phyloP scores from a whole-genome alignment of 1,284 basidiomycete species.

The Leucoagaricus sp. region DNA sequence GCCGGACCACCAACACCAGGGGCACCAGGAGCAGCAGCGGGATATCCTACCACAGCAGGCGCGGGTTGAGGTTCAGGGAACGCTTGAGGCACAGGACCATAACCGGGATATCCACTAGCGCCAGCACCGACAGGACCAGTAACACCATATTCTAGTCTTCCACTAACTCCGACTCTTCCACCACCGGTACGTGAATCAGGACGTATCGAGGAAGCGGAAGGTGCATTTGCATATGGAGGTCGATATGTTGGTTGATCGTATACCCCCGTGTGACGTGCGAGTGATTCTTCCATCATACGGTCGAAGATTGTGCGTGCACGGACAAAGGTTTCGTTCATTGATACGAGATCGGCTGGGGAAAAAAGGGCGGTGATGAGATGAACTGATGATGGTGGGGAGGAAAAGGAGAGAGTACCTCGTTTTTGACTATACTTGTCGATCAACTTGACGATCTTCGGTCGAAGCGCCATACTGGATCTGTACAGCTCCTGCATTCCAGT shows the following conservation, averaged over 20 bases:
- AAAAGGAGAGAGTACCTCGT: slow-evolving; percentile 49
- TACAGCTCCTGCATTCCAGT: slow-evolving; percentile 76
- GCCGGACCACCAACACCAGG: not conserved
- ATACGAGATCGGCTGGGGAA: slow-evolving; percentile 75
- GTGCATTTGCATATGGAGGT: slow-evolving; percentile 32
- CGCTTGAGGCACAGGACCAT: slow-evolving; percentile 1
- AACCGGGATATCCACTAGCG: not conserved
- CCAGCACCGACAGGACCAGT: not conserved
- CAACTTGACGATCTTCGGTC: slow-evolving; percentile 94
- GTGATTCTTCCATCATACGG: slow-evolving; percentile 88
- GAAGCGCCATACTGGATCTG: slow-evolving; percentile 82
- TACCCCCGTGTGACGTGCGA: slow-evolving; percentile 69
- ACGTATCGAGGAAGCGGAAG: slow-evolving; percentile 8
- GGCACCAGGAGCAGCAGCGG: not conserved
- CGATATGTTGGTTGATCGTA: slow-evolving; percentile 13
- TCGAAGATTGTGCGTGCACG: slow-evolving; percentile 84
- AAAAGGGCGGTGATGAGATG: not conserved
- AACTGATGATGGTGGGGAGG: not conserved
- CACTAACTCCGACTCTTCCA: not conserved
- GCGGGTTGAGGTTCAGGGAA: slow-evolving; percentile 7
- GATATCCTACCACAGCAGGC: not conserved
- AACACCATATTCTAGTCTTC: not conserved
- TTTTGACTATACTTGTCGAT: slow-evolving; percentile 99
- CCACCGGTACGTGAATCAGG: not conserved
- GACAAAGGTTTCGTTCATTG: slow-evolving; percentile 89